Percentiles rank a stretch among this genome's conserved stretches.
Conservation (phyloP, 345 rosid genomes). For the Gossypium arboreum region DNA sequence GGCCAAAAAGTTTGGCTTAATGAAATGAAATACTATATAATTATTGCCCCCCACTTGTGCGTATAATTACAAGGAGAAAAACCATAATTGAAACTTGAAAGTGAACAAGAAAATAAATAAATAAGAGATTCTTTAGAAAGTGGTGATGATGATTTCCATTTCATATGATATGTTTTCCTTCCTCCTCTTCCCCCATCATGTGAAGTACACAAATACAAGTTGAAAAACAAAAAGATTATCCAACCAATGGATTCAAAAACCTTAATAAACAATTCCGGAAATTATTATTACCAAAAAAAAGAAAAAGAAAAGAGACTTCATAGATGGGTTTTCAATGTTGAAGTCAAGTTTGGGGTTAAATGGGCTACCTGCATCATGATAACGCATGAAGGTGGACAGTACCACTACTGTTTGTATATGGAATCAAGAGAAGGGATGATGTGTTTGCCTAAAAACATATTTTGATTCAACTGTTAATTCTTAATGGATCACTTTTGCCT, state of each 20-base stretch:
- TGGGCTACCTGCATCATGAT: not conserved
- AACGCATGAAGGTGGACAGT: not conserved
- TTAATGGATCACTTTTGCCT: too few relatives aligned
- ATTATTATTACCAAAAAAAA: too few relatives aligned
- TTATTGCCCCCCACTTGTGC: conserved; percentile 1
- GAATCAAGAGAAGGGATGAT: not conserved
- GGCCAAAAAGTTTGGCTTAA: not conserved
- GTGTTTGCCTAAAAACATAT: too few relatives aligned
- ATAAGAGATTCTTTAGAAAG: too few relatives aligned
- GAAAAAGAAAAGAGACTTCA: not conserved
- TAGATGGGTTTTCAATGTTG: not conserved
- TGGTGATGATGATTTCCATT: too few relatives aligned
- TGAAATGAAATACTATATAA: not conserved
- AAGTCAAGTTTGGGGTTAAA: not conserved
- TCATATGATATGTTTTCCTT: too few relatives aligned
- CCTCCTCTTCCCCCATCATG: too few relatives aligned
- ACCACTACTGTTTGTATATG: not conserved
- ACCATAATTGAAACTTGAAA: not conserved
- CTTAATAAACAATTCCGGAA: too few relatives aligned
- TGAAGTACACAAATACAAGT: too few relatives aligned
- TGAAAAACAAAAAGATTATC: too few relatives aligned
- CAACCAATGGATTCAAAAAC: not conserved
- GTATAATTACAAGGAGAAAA: not conserved
- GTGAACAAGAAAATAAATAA: not conserved
- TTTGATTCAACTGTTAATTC: too few relatives aligned